Evolutionary conservation across 176 grass and related monocot species (phyloP).

Genomic region (Luzula sylvatica): DNA sequence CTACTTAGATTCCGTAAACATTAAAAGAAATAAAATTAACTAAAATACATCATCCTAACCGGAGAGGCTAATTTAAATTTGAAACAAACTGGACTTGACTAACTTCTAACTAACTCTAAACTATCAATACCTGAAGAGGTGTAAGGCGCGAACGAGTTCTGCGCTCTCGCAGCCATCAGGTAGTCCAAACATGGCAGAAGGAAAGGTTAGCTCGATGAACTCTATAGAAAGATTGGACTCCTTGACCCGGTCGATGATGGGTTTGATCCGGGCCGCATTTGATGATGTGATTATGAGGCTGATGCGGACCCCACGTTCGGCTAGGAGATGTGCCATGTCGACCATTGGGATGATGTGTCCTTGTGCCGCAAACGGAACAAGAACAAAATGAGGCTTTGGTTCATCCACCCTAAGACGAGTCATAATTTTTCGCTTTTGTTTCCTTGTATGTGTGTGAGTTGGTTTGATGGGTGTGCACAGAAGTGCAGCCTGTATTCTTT

Average conservation of each 20-base stretch:
- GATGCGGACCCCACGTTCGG: constrained; percentile 32
- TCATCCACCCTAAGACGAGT: not conserved
- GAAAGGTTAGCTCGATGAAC: constrained; percentile 27
- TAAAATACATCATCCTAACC: no score
- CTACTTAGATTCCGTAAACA: no score
- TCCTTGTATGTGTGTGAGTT: not conserved
- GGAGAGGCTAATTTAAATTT: no score
- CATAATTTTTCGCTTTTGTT: not conserved
- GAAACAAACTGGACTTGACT: no score
- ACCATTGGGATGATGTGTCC: constrained; percentile 53
- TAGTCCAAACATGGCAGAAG: constrained; percentile 26
- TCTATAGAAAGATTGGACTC: not conserved
- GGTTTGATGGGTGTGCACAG: no score
- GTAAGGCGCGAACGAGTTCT: constrained; percentile 2
- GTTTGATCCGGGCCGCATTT: constrained; percentile 26
- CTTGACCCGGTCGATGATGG: constrained; percentile 23
- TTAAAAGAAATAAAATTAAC: no score
- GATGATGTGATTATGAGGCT: constrained; percentile 38
- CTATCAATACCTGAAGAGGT: not conserved
- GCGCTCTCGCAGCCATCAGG: constrained; percentile 38
- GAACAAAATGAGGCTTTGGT: constrained; percentile 25
- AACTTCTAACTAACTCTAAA: no score
- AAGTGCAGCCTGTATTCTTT: no score
- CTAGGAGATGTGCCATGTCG: constrained; percentile 45
- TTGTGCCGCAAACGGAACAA: constrained; percentile 33